These are phyloP conservation scores for Zymoseptoria tritici DNA, from an alignment of 2,329 filamentous ascomycete genomes.

Conservation along the genomic window DNA sequence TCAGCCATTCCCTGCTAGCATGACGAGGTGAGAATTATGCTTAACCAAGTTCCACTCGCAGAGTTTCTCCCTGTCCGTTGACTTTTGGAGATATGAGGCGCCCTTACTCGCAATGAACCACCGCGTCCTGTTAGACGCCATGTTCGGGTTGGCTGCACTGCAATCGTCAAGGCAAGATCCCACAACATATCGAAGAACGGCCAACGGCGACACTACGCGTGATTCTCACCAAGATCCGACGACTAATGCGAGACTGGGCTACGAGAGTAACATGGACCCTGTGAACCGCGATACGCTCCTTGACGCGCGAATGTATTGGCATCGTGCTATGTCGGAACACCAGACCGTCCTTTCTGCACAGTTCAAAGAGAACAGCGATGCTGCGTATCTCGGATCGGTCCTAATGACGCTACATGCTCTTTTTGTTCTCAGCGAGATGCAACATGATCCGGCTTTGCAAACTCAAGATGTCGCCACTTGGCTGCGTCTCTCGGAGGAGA, in stretches of 20 bases:
- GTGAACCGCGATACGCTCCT: constrained; percentile 15
- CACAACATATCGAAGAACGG: not conserved
- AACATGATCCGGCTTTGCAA: constrained; percentile 12
- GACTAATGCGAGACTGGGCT: constrained; percentile 2
- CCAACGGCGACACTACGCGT: not conserved
- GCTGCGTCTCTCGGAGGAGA: constrained; percentile 19
- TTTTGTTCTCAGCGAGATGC: constrained; percentile 18
- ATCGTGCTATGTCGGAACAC: constrained; percentile 22
- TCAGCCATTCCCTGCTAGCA: too few species aligned
- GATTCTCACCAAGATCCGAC: constrained; percentile 3
- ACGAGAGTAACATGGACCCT: not conserved
- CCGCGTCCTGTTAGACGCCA: constrained; percentile 19
- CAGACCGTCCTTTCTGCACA: constrained; percentile 11
- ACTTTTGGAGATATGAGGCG: constrained; percentile 22
- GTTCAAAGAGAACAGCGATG: constrained; percentile 15
- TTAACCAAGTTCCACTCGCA: not conserved
- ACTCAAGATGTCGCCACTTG: constrained; percentile 17
- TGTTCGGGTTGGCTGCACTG: constrained; percentile 21
- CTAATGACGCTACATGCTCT: constrained; percentile 19
- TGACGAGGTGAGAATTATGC: too few species aligned
- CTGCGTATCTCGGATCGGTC: constrained; percentile 19
- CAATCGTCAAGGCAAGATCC: constrained; percentile 14
- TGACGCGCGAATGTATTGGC: constrained; percentile 19
- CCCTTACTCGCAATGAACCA: constrained; percentile 21
- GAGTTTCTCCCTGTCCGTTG: constrained; percentile 17